Evolutionary conservation across 257 asterid species (phyloP), one percentile per base, ranked within the genome.

Genomic region (Fraxinus anomala): DNA sequence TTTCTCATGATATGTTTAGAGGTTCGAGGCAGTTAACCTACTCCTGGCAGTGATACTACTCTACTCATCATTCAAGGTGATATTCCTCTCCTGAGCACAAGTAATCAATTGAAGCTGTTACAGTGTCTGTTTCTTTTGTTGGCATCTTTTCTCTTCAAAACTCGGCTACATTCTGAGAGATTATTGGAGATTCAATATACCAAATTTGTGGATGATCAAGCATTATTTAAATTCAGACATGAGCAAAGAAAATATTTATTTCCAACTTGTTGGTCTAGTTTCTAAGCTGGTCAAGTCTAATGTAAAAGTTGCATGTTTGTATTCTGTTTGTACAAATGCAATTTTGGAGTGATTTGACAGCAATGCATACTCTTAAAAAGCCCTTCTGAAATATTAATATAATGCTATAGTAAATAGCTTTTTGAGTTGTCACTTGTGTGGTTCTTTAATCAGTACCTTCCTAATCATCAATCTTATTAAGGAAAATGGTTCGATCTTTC

Each of bases 11-110:
- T 71, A 73, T 80, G 75, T 76, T 71, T 78, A 93, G 98, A 91
- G 90, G 83, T 90, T 86, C 70, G 97, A 95, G 81, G 97, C 83
- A 17, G 91, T 93, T 76, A 91, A 95, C 86, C 85, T 91, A 49
- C 88, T 93, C 14, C 88, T 93, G 89, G 98, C 97, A 13, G 74
- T 84, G 73, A 77, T 93, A 77, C 96, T 95, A 76, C 85, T 95
- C 10, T 95, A 89, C 86, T 87, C 98, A 4, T 91, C 98, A 77
- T 95, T 93, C 92, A 93, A 95, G 99, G 97, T 95, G 76, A 83
- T 69, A 73, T 77, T 76, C 78, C 82, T 78, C 76, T 82, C 70
- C 76, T 44, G 19, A 56, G 34, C 36, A 66, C 56, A 56, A 68
- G 40, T 65, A 66, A 36, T 36, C 10, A 36, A 36, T 36, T 36